These are phyloP conservation scores for Gynandropsis gynandra DNA, from an alignment of 345 rosid species.

Conservation along the genomic window DNA sequence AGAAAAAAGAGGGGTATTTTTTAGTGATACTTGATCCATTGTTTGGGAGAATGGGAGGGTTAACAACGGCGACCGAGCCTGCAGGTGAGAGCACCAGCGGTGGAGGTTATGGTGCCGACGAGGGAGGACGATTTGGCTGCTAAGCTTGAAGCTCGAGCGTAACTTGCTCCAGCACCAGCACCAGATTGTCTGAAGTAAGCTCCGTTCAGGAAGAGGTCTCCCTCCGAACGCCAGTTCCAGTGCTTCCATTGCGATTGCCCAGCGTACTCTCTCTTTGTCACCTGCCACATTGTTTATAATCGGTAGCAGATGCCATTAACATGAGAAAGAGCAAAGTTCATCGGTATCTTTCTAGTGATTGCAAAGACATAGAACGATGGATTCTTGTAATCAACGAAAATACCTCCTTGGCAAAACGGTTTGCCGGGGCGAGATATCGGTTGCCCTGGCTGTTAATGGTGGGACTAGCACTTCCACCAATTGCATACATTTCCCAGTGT, in stretches of 20 bases:
- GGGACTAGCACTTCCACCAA: constrained; percentile 97
- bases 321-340: background rate
- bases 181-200: constrained; percentile 57
- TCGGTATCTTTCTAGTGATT: background rate
- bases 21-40: too few species aligned
- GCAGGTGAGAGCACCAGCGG: constrained; percentile 47
- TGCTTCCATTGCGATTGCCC: constrained; percentile 29
- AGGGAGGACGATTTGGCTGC: constrained; percentile 51
- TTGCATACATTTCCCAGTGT: constrained; percentile 99
- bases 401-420: constrained; percentile 69
- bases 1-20: too few species aligned
- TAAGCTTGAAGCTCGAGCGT: constrained; percentile 64
- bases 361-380: background rate
- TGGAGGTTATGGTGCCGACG: constrained; percentile 42
- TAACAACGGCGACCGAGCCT: constrained; percentile 49
- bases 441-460: constrained; percentile 98
- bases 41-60: background rate
- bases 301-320: too few species aligned
- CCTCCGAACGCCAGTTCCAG: constrained; percentile 70
- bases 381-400: too few species aligned
- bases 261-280: constrained; percentile 48
- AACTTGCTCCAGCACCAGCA: constrained; percentile 38
- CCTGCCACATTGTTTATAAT: constrained; percentile 37
- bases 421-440: constrained; percentile 76
- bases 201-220: constrained; percentile 51